Evolutionary conservation across 768 basidiomycete genomes (phyloP).

Genomic region (Nidularia sp.): DNA sequence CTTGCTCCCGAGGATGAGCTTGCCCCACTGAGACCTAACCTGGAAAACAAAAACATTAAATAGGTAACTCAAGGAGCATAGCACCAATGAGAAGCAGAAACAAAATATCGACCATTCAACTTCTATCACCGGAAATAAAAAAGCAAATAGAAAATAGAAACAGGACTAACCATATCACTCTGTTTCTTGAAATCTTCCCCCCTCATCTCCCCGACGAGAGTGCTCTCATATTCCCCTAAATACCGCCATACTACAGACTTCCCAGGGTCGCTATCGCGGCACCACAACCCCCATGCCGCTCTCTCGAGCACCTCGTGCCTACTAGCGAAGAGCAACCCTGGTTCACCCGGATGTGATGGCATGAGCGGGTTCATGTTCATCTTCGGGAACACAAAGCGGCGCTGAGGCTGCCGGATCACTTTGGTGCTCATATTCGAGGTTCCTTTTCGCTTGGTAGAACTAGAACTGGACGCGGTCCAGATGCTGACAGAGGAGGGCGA

Average conservation of each 20-base stretch:
- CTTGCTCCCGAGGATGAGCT: slow-evolving; percentile 4
- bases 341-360: slow-evolving; percentile 14
- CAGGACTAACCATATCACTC: slow-evolving; percentile 4
- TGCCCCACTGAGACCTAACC: slow-evolving; percentile 14
- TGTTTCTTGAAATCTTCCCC: slow-evolving; percentile 11
- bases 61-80: no score
- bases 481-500: slow-evolving; percentile 14
- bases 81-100: no score
- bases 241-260: slow-evolving; percentile 14
- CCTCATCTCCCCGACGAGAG: slow-evolving; percentile 13
- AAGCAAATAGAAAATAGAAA: not conserved
- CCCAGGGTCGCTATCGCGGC: slow-evolving; percentile 5
- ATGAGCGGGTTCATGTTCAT: slow-evolving; percentile 15
- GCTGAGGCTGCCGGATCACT: not conserved
- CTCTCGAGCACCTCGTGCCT: slow-evolving; percentile 12
- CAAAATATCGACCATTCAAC: not conserved
- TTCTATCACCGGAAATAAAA: not conserved
- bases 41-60: not conserved
- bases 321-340: slow-evolving; percentile 16
- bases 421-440: no score
- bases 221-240: slow-evolving; percentile 17
- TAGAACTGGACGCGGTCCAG: no score
- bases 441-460: no score
- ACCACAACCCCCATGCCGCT: slow-evolving; percentile 12
- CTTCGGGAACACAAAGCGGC: slow-evolving; percentile 13